Evolutionary conservation across 2,329 filamentous ascomycete species (phyloP).

Genomic region (Fusarium sp.): DNA sequence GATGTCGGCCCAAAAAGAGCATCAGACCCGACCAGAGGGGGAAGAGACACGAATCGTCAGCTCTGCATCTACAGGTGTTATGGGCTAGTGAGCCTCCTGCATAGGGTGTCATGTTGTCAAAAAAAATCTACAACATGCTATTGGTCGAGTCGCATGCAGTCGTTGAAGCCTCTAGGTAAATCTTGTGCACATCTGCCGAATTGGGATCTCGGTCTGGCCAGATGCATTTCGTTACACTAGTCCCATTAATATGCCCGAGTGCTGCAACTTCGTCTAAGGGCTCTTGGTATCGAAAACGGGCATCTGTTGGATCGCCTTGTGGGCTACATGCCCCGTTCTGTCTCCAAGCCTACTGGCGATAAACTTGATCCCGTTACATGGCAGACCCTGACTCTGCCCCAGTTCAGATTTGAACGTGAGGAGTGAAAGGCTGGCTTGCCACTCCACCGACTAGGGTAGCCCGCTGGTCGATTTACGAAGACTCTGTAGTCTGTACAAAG

Average conservation of each 20-base stretch:
- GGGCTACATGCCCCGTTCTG: slow-evolving; percentile 15
- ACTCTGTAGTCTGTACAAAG: slow-evolving; percentile 11
- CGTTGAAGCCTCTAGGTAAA: slow-evolving; percentile 28
- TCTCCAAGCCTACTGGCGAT: slow-evolving; percentile 5
- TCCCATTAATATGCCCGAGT: background rate
- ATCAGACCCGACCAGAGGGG: background rate
- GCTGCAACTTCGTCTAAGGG: background rate
- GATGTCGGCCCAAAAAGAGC: background rate
- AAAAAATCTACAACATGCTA: slow-evolving; percentile 1
- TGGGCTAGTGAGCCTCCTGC: background rate
- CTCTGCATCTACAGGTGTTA: background rate
- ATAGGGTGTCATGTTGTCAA: slow-evolving; percentile 10
- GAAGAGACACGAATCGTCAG: background rate
- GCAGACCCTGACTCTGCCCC: slow-evolving; percentile 19
- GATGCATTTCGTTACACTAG: slow-evolving; percentile 26
- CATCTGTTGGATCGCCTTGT: background rate
- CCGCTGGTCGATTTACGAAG: slow-evolving; percentile 1
- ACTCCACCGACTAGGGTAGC: background rate
- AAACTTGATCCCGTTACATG: slow-evolving; percentile 11
- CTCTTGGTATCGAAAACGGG: background rate
- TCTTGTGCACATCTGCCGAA: slow-evolving; percentile 15
- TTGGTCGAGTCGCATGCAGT: slow-evolving; percentile 17
- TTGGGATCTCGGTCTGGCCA: slow-evolving; percentile 41
- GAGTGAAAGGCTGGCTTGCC: background rate
- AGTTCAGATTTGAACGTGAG: background rate